A percentile compares a stretch with the other conserved stretches of the same genome.
phyloP scores from a whole-genome alignment of 2,329 filamentous ascomycete species.

The Grosmannia serpens region DNA sequence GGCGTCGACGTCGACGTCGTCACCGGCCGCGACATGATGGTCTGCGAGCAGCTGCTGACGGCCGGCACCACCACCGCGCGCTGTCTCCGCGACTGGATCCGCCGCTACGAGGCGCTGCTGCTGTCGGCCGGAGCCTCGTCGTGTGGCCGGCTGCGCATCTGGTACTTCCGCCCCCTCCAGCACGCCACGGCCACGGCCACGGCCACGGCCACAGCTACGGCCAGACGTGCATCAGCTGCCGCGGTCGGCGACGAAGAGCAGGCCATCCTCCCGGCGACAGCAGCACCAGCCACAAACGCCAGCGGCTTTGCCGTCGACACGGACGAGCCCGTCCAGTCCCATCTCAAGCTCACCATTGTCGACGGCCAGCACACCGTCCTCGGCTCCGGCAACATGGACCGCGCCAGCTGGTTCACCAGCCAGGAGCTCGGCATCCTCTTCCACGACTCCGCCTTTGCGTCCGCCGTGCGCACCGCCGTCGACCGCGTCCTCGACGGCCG shows the following conservation, averaged over 20 bases:
- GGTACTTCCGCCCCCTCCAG: slow-evolving; percentile 39
- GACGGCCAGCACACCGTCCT: slow-evolving; percentile 57
- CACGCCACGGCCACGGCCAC: background rate
- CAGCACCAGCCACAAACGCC: background rate
- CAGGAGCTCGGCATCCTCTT: slow-evolving; percentile 66
- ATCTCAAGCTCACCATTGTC: slow-evolving; percentile 67
- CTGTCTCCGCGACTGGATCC: slow-evolving; percentile 49
- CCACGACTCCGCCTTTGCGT: slow-evolving; percentile 24
- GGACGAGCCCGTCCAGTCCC: slow-evolving; percentile 58
- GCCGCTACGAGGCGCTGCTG: slow-evolving; percentile 34
- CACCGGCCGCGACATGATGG: slow-evolving; percentile 60
- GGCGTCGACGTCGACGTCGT: slow-evolving; percentile 58
- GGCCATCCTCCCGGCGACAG: background rate
- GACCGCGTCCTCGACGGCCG: slow-evolving; percentile 22
- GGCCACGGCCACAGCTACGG: background rate
- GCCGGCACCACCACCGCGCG: slow-evolving; percentile 61
- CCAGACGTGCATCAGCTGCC: too few relatives aligned
- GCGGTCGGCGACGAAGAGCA: slow-evolving; percentile 8
- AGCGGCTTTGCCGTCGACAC: slow-evolving; percentile 11
- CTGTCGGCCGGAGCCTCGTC: background rate
- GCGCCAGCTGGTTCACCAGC: slow-evolving; percentile 77
- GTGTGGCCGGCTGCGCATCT: slow-evolving; percentile 42
- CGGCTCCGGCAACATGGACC: slow-evolving; percentile 75
- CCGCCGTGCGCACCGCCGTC: slow-evolving; percentile 18
- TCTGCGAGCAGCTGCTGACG: slow-evolving; percentile 70